These are phyloP conservation scores for Hypomyces perniciosus DNA, from an alignment of 2,329 filamentous ascomycete species.

Conservation along the genomic window DNA sequence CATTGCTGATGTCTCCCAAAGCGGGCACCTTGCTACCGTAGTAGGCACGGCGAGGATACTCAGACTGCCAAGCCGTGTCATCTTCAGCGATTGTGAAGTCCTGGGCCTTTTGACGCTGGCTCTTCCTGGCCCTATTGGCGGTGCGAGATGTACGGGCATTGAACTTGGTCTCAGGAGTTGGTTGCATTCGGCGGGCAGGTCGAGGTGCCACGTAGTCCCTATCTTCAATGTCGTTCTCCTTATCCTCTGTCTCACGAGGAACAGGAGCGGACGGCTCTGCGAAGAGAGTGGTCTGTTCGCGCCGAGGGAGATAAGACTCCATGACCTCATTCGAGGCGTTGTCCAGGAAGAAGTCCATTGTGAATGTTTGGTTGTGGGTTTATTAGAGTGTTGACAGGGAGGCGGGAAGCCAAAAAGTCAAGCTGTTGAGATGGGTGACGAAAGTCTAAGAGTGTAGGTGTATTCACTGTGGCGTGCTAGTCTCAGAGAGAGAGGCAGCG, in stretches of 20 bases:
- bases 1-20: slow-evolving; percentile 1
- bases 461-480: too few relatives aligned
- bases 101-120: neutral
- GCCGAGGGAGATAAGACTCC: neutral
- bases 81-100: neutral
- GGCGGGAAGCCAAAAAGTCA: too few relatives aligned
- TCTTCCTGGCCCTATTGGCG: neutral
- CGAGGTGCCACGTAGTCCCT: too few relatives aligned
- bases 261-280: neutral
- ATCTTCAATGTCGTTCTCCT: neutral
- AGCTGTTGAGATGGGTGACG: too few relatives aligned
- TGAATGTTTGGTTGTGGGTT: too few relatives aligned
- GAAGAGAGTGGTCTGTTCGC: neutral
- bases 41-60: neutral
- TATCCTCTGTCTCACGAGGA: neutral
- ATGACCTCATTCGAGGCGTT: neutral
- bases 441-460: too few relatives aligned
- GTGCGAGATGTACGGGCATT: neutral
- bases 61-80: neutral
- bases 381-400: too few relatives aligned
- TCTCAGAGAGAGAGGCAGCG: too few relatives aligned
- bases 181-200: neutral
- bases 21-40: slow-evolving; percentile 11
- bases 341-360: too few relatives aligned
- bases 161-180: too few relatives aligned